These are phyloP conservation scores for Jatropha multifida DNA, from an alignment of 441 rosid genomes.

Conservation along the genomic window DNA sequence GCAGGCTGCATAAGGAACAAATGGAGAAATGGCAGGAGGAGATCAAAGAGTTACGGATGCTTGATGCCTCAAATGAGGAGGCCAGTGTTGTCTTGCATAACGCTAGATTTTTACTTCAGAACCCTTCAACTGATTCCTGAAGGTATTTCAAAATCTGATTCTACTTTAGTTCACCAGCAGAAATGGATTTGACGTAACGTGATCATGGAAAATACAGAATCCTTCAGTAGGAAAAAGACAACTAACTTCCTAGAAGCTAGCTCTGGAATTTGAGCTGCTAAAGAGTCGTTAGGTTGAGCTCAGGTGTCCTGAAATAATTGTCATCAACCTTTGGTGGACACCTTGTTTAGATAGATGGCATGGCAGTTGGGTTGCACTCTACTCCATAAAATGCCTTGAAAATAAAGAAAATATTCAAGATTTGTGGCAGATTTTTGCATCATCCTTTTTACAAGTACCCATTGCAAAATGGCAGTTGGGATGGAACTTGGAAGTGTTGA, in stretches of 20 bases:
- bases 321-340: neutral
- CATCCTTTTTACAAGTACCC: neutral
- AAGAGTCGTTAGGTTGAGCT: neutral
- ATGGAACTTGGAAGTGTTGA: no score
- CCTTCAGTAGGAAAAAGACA: neutral
- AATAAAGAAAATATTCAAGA: neutral
- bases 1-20: slow-evolving; percentile 80
- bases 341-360: neutral
- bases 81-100: slow-evolving; percentile 50
- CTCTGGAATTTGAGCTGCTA: neutral
- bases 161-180: neutral
- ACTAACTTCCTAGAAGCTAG: neutral
- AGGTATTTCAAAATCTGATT: slow-evolving; percentile 31
- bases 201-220: neutral
- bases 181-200: neutral
- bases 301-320: neutral
- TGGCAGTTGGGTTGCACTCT: neutral
- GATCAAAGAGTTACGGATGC: slow-evolving; percentile 66
- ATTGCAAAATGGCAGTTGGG: neutral
- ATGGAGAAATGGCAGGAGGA: slow-evolving; percentile 91
- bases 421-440: neutral
- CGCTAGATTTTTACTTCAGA: slow-evolving; percentile 60
- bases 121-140: slow-evolving; percentile 47
- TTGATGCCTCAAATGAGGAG: slow-evolving; percentile 80
- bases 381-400: neutral